phyloP scores from a whole-genome alignment of 2,329 filamentous ascomycete species.

The Pseudocercospora eumusae region DNA sequence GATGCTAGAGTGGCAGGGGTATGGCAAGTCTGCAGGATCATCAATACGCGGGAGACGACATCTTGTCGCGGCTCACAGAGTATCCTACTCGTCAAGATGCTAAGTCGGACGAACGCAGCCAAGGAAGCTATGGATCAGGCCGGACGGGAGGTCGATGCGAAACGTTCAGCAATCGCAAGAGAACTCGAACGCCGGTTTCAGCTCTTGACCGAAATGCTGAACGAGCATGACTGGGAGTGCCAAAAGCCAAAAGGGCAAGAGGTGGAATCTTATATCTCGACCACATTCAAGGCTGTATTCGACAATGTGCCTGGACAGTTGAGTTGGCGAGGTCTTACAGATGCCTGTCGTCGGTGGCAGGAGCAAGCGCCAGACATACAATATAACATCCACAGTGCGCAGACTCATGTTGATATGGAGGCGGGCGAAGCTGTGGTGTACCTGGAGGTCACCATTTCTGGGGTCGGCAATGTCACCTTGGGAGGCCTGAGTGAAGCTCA shows the following conservation, averaged over 20 bases:
- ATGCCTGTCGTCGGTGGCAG: conserved; percentile 11
- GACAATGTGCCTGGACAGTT: conserved; percentile 11
- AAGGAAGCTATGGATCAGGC: too few relatives aligned
- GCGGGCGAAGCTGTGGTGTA: conserved; percentile 10
- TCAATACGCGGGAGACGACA: too few relatives aligned
- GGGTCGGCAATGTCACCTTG: conserved; percentile 5
- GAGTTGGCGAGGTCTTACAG: conserved; percentile 3
- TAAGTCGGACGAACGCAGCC: too few relatives aligned
- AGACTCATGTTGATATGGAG: conserved; percentile 13
- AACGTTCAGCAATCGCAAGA: neutral
- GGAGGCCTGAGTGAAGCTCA: conserved; percentile 9
- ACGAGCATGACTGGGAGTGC: conserved; percentile 13
- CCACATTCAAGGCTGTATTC: conserved; percentile 12
- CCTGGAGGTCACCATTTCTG: conserved; percentile 11
- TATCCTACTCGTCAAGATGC: too few relatives aligned
- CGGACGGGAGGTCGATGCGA: neutral
- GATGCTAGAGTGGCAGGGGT: neutral
- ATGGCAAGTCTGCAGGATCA: neutral
- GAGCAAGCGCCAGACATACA: conserved; percentile 4
- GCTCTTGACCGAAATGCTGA: neutral
- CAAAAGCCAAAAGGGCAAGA: neutral
- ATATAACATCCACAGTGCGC: conserved; percentile 11
- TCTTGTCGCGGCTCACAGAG: too few relatives aligned
- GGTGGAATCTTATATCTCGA: conserved; percentile 8
- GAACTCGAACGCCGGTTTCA: conserved; percentile 7